Evolutionary conservation across 306 rosid species (phyloP).

Genomic region (Chamaecrista fasciculata): DNA sequence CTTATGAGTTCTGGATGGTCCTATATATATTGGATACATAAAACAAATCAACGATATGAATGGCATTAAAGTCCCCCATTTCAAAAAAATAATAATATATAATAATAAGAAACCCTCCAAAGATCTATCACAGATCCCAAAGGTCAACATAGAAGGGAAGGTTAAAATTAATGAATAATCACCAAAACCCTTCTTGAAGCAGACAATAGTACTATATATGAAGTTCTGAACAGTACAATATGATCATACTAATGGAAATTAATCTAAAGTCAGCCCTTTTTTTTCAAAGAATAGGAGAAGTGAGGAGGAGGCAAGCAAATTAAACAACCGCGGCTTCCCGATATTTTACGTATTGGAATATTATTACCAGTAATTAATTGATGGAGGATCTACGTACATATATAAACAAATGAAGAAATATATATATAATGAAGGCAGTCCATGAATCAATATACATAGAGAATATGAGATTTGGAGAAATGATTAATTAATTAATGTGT

Average conservation of each 20-base stretch:
- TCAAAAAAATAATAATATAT: conserved; percentile 5
- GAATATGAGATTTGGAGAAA: neutral
- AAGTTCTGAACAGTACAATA: neutral
- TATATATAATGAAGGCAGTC: neutral
- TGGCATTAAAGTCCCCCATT: conserved; percentile 25
- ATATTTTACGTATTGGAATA: neutral
- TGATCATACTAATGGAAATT: neutral
- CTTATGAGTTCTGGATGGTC: too few relatives aligned
- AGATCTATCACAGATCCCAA: conserved; percentile 48
- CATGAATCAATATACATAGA: conserved; percentile 15
- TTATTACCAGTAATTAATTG: neutral
- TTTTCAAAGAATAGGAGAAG: neutral
- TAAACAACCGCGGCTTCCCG: neutral
- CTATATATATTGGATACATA: conserved; percentile 39
- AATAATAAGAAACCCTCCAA: too few relatives aligned
- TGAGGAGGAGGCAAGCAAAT: neutral
- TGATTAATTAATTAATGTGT: conserved; percentile 15
- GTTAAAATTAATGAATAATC: neutral
- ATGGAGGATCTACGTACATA: too few relatives aligned
- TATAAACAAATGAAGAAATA: conserved; percentile 2
- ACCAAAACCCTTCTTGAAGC: neutral
- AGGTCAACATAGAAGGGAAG: conserved; percentile 4
- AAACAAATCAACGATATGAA: conserved; percentile 54
- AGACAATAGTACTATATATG: neutral
- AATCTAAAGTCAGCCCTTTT: neutral